Evolutionary conservation across 2,329 filamentous ascomycete species (phyloP).

Genomic region (Colletotrichum tofieldiae): DNA sequence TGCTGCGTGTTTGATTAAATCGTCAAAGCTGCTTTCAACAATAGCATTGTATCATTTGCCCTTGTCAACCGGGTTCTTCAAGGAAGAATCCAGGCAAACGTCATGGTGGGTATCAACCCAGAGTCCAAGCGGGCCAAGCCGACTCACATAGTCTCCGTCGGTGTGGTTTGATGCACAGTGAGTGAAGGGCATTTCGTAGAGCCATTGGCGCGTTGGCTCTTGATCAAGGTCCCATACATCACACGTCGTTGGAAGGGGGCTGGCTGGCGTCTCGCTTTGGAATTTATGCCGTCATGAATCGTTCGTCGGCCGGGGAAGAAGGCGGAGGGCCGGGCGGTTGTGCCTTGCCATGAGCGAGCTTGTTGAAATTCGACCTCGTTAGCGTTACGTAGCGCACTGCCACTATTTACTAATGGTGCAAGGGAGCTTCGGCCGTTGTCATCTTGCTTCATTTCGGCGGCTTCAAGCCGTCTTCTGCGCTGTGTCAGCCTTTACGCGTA

Average conservation of each 20-base stretch:
- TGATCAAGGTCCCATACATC: constrained; percentile 11
- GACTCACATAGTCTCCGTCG: constrained; percentile 17
- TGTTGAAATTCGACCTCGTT: constrained; percentile 14
- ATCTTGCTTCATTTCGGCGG: constrained; percentile 1
- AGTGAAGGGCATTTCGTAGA: constrained; percentile 4
- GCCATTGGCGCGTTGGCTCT: constrained; percentile 18
- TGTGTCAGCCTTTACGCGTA: background rate
- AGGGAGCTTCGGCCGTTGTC: constrained; percentile 5
- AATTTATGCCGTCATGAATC: constrained; percentile 1
- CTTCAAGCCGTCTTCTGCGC: constrained; percentile 9
- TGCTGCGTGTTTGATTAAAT: background rate
- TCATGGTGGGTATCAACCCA: constrained; percentile 19
- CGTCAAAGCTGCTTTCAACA: background rate
- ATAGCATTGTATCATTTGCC: constrained; percentile 12
- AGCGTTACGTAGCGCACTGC: constrained; percentile 27
- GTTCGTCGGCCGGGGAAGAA: constrained; percentile 19
- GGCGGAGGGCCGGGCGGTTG: constrained; percentile 2
- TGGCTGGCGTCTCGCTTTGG: constrained; percentile 4
- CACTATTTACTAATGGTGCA: constrained; percentile 14
- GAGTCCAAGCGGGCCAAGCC: constrained; percentile 24
- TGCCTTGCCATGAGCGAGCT: constrained; percentile 3
- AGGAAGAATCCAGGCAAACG: constrained; percentile 1
- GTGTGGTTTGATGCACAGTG: constrained; percentile 21
- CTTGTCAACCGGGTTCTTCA: constrained; percentile 9
- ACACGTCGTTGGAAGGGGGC: constrained; percentile 11